phyloP scores from a whole-genome alignment of 2,329 filamentous ascomycete species.

The Aspergillus carbonarius region DNA sequence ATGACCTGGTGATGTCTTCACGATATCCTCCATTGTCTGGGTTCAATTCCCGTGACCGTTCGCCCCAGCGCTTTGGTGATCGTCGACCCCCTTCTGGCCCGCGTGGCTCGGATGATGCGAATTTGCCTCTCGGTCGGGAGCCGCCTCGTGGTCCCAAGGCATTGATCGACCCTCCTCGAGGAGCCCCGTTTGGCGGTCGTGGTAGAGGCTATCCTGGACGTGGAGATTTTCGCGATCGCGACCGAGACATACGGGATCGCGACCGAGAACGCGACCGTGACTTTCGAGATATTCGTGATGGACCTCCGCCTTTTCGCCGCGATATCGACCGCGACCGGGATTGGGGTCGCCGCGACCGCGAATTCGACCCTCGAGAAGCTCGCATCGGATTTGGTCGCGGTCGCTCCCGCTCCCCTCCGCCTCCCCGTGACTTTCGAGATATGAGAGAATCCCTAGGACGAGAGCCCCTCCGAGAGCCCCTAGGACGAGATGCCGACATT shows the following conservation, averaged over 20 bases:
- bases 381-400: slow-evolving; percentile 48
- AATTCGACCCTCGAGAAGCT: slow-evolving; percentile 45
- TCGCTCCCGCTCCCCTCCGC: slow-evolving; percentile 44
- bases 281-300: slow-evolving; percentile 43
- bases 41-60: slow-evolving; percentile 66
- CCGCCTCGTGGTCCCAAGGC: slow-evolving; percentile 81
- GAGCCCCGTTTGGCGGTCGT: slow-evolving; percentile 41
- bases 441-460: slow-evolving; percentile 35
- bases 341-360: slow-evolving; percentile 48
- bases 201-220: slow-evolving; percentile 46
- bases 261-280: slow-evolving; percentile 44
- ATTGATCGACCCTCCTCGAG: slow-evolving; percentile 67
- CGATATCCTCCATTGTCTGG: slow-evolving; percentile 64
- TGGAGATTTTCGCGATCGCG: slow-evolving; percentile 49
- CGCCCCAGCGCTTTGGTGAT: slow-evolving; percentile 69
- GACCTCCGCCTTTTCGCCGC: slow-evolving; percentile 39
- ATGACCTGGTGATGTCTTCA: slow-evolving; percentile 52
- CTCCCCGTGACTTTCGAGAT: slow-evolving; percentile 42
- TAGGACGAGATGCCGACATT: slow-evolving; percentile 39
- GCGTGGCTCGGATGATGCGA: slow-evolving; percentile 57
- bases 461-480: slow-evolving; percentile 37
- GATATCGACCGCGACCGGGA: slow-evolving; percentile 47
- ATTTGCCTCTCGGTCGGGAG: slow-evolving; percentile 63
- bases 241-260: slow-evolving; percentile 61
- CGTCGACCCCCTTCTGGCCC: slow-evolving; percentile 59